Conservation (phyloP, 306 rosid species). For the Cucumis sativus region Cucumber_9930_V3 NC_026659.2:12172001-12172500, state of each 20-base stretch:
- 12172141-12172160: not conserved
- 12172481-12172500: no score
- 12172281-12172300: no score
- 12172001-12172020: not conserved
- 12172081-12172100: not conserved
- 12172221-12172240: not conserved
- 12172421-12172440: no score
- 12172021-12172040: not conserved
- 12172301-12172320: no score
- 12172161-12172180: conserved; percentile 7
- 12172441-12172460: no score
- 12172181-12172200: not conserved
- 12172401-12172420: no score
- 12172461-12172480: no score
- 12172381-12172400: no score
- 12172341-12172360: no score
- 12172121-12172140: not conserved
- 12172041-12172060: conserved; percentile 4
- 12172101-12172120: conserved; percentile 1
- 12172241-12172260: not conserved
- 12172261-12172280: no score
- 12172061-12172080: not conserved
- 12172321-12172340: no score
- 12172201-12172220: not conserved
- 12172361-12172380: no score